Evolutionary conservation across 2,329 filamentous ascomycete species (phyloP).

Genomic region (Leptographium lundbergii): DNA sequence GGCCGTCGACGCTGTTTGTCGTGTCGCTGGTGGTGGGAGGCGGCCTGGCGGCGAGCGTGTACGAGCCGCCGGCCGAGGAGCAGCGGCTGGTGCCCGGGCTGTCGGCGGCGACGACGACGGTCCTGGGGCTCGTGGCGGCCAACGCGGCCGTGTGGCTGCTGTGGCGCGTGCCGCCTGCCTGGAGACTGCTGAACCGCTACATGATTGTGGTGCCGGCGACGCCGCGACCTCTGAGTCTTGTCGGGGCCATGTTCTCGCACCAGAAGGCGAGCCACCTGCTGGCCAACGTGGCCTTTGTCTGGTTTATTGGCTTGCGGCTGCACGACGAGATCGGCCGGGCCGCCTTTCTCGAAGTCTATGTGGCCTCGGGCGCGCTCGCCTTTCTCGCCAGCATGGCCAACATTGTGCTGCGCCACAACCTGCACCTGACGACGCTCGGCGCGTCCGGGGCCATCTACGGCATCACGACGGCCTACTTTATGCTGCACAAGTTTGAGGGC

Average conservation of each 20-base stretch:
- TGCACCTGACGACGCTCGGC: conserved; percentile 46
- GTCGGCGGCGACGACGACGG: conserved; percentile 49
- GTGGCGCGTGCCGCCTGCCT: conserved; percentile 54
- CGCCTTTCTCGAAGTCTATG: conserved; percentile 55
- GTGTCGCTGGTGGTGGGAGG: conserved; percentile 30
- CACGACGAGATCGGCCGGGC: conserved; percentile 60
- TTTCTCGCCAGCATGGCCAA: conserved; percentile 44
- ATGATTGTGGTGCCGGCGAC: conserved; percentile 53
- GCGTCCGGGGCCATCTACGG: conserved; percentile 54
- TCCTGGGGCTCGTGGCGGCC: conserved; percentile 45
- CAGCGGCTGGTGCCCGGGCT: conserved; percentile 16
- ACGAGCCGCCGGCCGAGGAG: neutral
- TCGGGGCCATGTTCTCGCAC: conserved; percentile 60
- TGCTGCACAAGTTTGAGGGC: conserved; percentile 41
- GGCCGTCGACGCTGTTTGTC: conserved; percentile 39
- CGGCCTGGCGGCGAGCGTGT: conserved; percentile 25
- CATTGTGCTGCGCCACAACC: conserved; percentile 31
- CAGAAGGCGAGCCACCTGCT: conserved; percentile 46
- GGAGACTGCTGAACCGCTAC: conserved; percentile 54
- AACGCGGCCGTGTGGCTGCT: conserved; percentile 44
- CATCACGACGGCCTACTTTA: conserved; percentile 48
- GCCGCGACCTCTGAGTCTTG: conserved; percentile 46
- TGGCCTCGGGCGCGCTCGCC: conserved; percentile 43
- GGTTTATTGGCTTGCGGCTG: conserved; percentile 51
- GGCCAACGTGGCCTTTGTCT: conserved; percentile 53